These are phyloP conservation scores for Hypomyces perniciosus DNA, from an alignment of 2,329 filamentous ascomycete species.

Conservation along the genomic window DNA sequence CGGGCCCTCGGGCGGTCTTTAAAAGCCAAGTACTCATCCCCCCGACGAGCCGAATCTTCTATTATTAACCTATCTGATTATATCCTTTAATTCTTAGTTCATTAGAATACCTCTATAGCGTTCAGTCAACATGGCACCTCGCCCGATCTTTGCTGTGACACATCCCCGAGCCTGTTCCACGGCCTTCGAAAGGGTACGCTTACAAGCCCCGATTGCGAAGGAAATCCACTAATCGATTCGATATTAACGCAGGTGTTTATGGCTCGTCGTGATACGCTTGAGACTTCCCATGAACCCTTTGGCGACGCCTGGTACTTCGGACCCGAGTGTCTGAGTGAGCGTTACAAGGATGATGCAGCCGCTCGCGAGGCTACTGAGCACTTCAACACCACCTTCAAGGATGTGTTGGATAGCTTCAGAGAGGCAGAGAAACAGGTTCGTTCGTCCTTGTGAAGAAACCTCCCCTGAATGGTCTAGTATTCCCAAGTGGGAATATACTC, in stretches of 20 bases:
- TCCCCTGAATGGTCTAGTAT: not conserved
- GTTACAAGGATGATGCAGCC: slow-evolving; percentile 65
- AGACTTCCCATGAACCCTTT: slow-evolving; percentile 91
- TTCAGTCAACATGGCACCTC: slow-evolving; percentile 50
- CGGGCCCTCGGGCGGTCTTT: no score
- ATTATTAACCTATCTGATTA: not conserved
- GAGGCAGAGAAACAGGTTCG: slow-evolving; percentile 67
- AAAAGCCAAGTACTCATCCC: no score
- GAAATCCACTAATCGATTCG: not conserved
- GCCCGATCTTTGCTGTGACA: slow-evolving; percentile 83
- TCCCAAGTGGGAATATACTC: not conserved
- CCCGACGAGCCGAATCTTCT: not conserved
- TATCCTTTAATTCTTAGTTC: not conserved
- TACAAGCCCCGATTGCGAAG: not conserved
- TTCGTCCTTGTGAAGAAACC: slow-evolving; percentile 17
- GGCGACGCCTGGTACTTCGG: slow-evolving; percentile 96
- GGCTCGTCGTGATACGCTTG: slow-evolving; percentile 76
- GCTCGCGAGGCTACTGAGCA: slow-evolving; percentile 58
- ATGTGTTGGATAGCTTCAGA: slow-evolving; percentile 71
- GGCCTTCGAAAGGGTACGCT: slow-evolving; percentile 83
- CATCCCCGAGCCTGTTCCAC: slow-evolving; percentile 95
- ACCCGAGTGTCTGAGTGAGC: slow-evolving; percentile 74
- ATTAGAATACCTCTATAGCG: not conserved
- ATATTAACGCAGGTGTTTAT: slow-evolving; percentile 71
- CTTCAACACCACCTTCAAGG: slow-evolving; percentile 62